These are phyloP conservation scores for Dictyophora rubrovolvata DNA, from an alignment of 768 basidiomycete genomes.

Conservation along the genomic window DNA sequence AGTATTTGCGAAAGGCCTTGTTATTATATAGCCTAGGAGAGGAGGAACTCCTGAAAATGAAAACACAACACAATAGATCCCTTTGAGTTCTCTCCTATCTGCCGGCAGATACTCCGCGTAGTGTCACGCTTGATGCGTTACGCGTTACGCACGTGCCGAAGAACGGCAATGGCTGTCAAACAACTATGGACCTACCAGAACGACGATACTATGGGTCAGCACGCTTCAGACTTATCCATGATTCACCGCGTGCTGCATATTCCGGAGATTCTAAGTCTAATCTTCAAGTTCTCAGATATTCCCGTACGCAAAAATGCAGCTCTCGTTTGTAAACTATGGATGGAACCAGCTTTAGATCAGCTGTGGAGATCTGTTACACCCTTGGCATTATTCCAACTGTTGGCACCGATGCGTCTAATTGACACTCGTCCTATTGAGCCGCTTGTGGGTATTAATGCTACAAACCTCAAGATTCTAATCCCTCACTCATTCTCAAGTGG, in stretches of 20 bases:
- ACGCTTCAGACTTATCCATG: too few species aligned
- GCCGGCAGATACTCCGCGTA: too few species aligned
- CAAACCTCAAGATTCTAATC: neutral
- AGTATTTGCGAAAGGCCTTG: neutral
- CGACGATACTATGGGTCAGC: too few species aligned
- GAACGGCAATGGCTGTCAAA: too few species aligned
- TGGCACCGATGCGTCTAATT: slow-evolving; percentile 32
- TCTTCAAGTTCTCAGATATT: slow-evolving; percentile 39
- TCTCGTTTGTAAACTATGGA: slow-evolving; percentile 50
- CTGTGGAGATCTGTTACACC: slow-evolving; percentile 47
- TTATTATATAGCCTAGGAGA: neutral
- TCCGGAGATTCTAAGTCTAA: slow-evolving; percentile 49
- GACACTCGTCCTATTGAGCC: neutral
- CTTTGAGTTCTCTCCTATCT: too few species aligned
- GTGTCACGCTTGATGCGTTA: too few species aligned
- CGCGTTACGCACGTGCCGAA: too few species aligned
- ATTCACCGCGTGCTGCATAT: slow-evolving; percentile 35
- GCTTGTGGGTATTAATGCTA: neutral
- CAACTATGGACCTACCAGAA: too few species aligned
- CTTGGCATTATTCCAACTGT: slow-evolving; percentile 33
- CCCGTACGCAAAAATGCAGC: slow-evolving; percentile 35
- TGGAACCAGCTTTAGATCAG: slow-evolving; percentile 43
- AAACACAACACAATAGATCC: too few species aligned
- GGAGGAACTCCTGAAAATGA: too few species aligned
- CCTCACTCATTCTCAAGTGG: slow-evolving; percentile 13